Evolutionary conservation across 2,329 filamentous ascomycete genomes (phyloP).

Genomic region (Hypoxylon sp.): DNA sequence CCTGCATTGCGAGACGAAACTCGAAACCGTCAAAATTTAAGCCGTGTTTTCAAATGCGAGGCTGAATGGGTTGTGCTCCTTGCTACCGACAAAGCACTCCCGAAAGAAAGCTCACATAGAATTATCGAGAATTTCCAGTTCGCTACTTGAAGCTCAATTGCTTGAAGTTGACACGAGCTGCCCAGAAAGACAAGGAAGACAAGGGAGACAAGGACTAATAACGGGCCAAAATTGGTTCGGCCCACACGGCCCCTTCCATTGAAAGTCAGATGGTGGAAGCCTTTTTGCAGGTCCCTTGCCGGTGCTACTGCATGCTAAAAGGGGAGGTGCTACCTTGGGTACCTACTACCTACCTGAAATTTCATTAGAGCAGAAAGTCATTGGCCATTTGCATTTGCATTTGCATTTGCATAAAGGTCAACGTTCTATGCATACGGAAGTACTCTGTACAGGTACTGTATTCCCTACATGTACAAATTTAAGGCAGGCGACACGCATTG

Average conservation of each 20-base stretch:
- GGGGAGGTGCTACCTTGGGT: conserved; percentile 30
- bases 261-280: conserved; percentile 38
- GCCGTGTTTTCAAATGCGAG: conserved; percentile 1
- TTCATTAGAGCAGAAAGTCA: conserved; percentile 29
- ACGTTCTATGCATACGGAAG: conserved; percentile 6
- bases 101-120: conserved; percentile 16
- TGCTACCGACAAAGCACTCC: conserved; percentile 15
- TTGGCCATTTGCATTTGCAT: conserved; percentile 24
- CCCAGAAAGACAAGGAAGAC: conserved; percentile 10
- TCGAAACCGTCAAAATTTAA: conserved; percentile 14
- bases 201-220: conserved; percentile 9
- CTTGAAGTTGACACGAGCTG: conserved; percentile 12
- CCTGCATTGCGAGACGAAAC: conserved; percentile 22
- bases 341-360: conserved; percentile 34
- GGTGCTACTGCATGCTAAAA: conserved; percentile 37
- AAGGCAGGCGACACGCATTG: conserved; percentile 2
- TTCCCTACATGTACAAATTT: conserved; percentile 13
- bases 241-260: conserved; percentile 30
- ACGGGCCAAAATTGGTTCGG: conserved; percentile 30
- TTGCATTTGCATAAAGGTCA: too few species aligned
- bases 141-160: conserved; percentile 6
- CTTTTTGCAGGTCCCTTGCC: conserved; percentile 28
- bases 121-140: conserved; percentile 26
- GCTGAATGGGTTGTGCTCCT: background rate
- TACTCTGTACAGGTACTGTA: conserved; percentile 9